Percentiles rank a stretch among this genome's conserved stretches.
These are phyloP conservation scores for Aspergillus pseudonomiae DNA, from an alignment of 2,329 filamentous ascomycete genomes.

Conservation along the genomic window DNA sequence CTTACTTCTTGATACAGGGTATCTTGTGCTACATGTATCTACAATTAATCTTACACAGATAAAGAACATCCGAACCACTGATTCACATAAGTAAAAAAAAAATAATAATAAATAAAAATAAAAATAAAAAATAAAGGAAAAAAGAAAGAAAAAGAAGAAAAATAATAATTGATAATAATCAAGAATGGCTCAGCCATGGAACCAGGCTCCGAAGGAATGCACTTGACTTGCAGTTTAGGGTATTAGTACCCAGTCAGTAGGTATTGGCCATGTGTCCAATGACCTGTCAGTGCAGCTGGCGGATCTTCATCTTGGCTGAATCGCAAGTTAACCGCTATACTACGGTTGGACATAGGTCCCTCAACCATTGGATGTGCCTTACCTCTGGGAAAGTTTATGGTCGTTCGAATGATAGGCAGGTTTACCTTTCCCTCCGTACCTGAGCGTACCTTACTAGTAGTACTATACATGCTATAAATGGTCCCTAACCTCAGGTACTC, in stretches of 20 bases:
- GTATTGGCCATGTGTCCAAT: slow-evolving; percentile 7
- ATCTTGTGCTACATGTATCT: neutral
- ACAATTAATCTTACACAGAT: neutral
- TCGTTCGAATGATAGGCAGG: neutral
- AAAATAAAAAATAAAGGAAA: no score
- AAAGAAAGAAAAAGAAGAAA: neutral
- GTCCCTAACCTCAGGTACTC: neutral
- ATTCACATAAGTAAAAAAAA: neutral
- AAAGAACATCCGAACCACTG: neutral
- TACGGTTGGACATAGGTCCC: neutral
- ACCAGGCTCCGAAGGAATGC: neutral
- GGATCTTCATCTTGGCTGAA: neutral
- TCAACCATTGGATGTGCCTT: slow-evolving; percentile 1
- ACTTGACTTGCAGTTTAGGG: slow-evolving; percentile 4
- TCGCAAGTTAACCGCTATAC: neutral
- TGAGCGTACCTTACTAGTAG: slow-evolving; percentile 1
- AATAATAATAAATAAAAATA: no score
- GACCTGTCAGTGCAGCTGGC: slow-evolving; percentile 1
- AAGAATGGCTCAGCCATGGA: slow-evolving; percentile 1
- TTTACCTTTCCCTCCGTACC: neutral
- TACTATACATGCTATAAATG: neutral
- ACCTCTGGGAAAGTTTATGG: neutral
- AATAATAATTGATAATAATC: neutral
- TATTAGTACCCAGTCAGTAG: slow-evolving; percentile 4
- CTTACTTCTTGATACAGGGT: neutral